A percentile compares a stretch with the other conserved stretches of the same genome.
Evolutionary conservation across 2,329 filamentous ascomycete genomes (phyloP).

Genomic region (Ceratocystis smalleyi): DNA sequence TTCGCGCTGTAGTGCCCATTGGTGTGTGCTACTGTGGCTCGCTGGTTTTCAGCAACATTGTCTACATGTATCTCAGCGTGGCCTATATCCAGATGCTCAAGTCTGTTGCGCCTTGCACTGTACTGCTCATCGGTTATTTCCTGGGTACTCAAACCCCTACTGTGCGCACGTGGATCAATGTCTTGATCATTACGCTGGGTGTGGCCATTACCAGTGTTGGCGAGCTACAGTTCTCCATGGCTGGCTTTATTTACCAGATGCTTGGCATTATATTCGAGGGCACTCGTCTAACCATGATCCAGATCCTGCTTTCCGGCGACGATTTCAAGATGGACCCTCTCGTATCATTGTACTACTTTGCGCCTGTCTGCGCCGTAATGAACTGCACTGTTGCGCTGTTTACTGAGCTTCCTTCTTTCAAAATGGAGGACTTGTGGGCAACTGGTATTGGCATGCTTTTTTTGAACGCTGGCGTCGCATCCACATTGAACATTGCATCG

Average conservation of each 20-base stretch:
- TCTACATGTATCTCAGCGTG: slow-evolving; percentile 52
- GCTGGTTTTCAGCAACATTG: slow-evolving; percentile 51
- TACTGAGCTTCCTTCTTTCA: slow-evolving; percentile 52
- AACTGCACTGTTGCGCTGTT: slow-evolving; percentile 56
- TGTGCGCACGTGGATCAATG: slow-evolving; percentile 30
- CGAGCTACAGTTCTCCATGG: slow-evolving; percentile 52
- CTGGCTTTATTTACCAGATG: slow-evolving; percentile 53
- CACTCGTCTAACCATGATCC: slow-evolving; percentile 68
- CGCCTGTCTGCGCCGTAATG: slow-evolving; percentile 68
- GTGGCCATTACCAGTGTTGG: slow-evolving; percentile 40
- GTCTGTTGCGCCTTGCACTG: slow-evolving; percentile 51
- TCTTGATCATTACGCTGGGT: slow-evolving; percentile 37
- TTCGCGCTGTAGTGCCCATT: slow-evolving; percentile 49
- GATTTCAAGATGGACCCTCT: slow-evolving; percentile 79
- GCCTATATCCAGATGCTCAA: slow-evolving; percentile 59
- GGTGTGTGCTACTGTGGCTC: slow-evolving; percentile 50
- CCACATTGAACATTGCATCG: slow-evolving; percentile 66
- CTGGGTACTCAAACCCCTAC: slow-evolving; percentile 37
- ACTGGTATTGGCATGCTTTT: slow-evolving; percentile 51
- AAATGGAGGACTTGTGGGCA: slow-evolving; percentile 47
- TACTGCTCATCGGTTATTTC: slow-evolving; percentile 49
- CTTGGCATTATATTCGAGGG: slow-evolving; percentile 69
- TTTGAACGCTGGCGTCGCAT: slow-evolving; percentile 62
- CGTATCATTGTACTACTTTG: slow-evolving; percentile 80
- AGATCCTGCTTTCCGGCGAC: slow-evolving; percentile 59